Evolutionary conservation across 805 yeast species (phyloP).

Genomic region (Candida boleticola): DNA sequence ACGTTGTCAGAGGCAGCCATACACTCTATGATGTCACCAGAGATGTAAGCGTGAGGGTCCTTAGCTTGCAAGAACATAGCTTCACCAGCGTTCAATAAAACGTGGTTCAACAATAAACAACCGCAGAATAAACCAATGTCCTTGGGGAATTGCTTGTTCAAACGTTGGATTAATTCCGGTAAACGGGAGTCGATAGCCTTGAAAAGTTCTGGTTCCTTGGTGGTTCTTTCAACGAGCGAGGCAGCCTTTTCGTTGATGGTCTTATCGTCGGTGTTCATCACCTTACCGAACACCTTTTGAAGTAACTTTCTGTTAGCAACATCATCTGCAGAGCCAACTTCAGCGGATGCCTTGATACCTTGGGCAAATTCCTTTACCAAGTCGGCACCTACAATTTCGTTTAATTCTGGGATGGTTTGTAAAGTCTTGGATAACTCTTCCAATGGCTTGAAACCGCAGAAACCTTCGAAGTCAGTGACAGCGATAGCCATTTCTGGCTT

Average conservation of each 20-base stretch:
- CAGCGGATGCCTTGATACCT: conserved; percentile 46
- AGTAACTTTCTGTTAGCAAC: conserved; percentile 59
- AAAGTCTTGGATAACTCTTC: conserved; percentile 69
- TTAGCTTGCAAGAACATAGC: conserved; percentile 96
- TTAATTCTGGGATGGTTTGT: conserved; percentile 72
- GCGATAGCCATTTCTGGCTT: conserved; percentile 99
- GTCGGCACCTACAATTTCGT: conserved; percentile 64
- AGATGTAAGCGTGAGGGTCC: conserved; percentile 97
- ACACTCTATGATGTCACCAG: conserved; percentile 97
- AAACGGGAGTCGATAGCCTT: conserved; percentile 46
- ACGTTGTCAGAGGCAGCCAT: conserved; percentile 99
- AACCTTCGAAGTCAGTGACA: conserved; percentile 92
- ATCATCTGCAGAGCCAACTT: conserved; percentile 53
- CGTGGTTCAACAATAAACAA: conserved; percentile 87
- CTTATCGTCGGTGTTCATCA: conserved; percentile 81
- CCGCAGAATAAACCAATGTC: conserved; percentile 98
- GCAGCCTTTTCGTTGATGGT: conserved; percentile 55
- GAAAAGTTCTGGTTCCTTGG: conserved; percentile 56
- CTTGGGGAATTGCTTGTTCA: conserved; percentile 85
- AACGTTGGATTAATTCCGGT: conserved; percentile 70
- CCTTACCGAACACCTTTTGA: conserved; percentile 71
- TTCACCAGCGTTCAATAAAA: conserved; percentile 79
- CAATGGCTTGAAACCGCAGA: conserved; percentile 96
- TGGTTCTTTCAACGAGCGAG: conserved; percentile 65
- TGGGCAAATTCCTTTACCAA: conserved; percentile 51